Conservation (phyloP, 192 early-diverging fungal genomes). For the Linnemannia schmuckeri region DNA sequence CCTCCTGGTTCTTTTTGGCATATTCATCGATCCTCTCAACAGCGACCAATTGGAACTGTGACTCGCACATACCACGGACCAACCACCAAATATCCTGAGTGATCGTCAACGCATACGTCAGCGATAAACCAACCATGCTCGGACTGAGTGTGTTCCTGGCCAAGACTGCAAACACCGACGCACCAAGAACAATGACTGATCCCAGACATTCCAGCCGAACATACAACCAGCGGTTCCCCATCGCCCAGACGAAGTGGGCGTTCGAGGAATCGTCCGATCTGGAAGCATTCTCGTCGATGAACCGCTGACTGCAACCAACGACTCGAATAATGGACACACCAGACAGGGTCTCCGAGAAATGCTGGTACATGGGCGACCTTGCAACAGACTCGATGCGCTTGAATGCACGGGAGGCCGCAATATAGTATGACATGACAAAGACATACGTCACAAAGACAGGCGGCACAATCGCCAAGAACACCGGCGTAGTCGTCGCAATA, state of each 20-base stretch:
- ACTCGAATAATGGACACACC: slow-evolving; percentile 67
- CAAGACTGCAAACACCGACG: slow-evolving; percentile 78
- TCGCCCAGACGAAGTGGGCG: slow-evolving; percentile 80
- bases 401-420: slow-evolving; percentile 70
- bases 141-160: slow-evolving; percentile 67
- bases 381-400: slow-evolving; percentile 79
- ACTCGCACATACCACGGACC: slow-evolving; percentile 82
- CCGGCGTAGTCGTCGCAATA: slow-evolving; percentile 5
- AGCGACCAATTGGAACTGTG: slow-evolving; percentile 66
- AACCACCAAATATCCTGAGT: slow-evolving; percentile 87
- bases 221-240: slow-evolving; percentile 73
- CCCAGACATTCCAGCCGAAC: slow-evolving; percentile 81
- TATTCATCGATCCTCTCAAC: slow-evolving; percentile 78
- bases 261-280: slow-evolving; percentile 24
- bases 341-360: slow-evolving; percentile 60
- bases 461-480: slow-evolving; percentile 16
- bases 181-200: slow-evolving; percentile 81
- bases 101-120: slow-evolving; percentile 75
- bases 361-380: slow-evolving; percentile 75
- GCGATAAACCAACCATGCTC: slow-evolving; percentile 72
- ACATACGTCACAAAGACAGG: slow-evolving; percentile 30
- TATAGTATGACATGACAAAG: slow-evolving; percentile 61
- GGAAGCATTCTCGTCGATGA: slow-evolving; percentile 65
- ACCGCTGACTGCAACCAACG: slow-evolving; percentile 47
- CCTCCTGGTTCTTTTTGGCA: slow-evolving; percentile 79